These are phyloP conservation scores for Coccomyxa subellipsoidea DNA, from an alignment of 163 green algal species.

Conservation along the genomic window DNA sequence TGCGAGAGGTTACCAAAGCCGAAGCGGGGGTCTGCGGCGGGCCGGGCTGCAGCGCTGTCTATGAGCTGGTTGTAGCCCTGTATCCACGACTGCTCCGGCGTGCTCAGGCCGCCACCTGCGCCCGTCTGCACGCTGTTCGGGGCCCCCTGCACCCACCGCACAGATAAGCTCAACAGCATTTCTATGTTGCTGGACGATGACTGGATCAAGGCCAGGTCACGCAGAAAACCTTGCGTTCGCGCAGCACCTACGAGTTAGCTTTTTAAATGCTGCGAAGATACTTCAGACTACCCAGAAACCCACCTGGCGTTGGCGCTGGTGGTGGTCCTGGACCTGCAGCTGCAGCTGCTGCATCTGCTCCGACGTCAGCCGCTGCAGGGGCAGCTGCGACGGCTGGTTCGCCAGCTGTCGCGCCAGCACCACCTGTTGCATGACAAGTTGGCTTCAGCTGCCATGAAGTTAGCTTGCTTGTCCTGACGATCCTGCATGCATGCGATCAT, in stretches of 20 bases:
- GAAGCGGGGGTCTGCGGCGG: neutral
- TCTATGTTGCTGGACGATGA: too few species aligned
- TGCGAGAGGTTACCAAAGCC: neutral
- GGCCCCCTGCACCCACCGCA: neutral
- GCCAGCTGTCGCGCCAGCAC: slow-evolving; percentile 53
- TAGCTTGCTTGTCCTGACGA: neutral
- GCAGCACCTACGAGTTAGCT: too few species aligned
- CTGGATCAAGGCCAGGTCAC: neutral
- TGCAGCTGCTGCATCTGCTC: slow-evolving; percentile 29
- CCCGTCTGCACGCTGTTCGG: neutral
- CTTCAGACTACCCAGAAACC: neutral
- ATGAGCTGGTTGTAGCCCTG: neutral
- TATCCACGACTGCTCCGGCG: neutral
- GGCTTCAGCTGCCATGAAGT: neutral
- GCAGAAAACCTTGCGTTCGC: neutral
- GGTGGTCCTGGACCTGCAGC: neutral
- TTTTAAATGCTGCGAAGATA: too few species aligned
- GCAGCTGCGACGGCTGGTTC: slow-evolving; percentile 38
- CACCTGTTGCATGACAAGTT: neutral
- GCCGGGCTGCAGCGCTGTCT: neutral
- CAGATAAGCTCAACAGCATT: neutral
- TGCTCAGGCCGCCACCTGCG: neutral
- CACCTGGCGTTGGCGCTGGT: neutral
- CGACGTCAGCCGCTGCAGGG: slow-evolving; percentile 34
- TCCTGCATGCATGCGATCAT: too few species aligned